Evolutionary conservation across 1,284 basidiomycete species (phyloP), one percentile per base, ranked within the genome.

Genomic region (Ganoderma meredithae): DNA sequence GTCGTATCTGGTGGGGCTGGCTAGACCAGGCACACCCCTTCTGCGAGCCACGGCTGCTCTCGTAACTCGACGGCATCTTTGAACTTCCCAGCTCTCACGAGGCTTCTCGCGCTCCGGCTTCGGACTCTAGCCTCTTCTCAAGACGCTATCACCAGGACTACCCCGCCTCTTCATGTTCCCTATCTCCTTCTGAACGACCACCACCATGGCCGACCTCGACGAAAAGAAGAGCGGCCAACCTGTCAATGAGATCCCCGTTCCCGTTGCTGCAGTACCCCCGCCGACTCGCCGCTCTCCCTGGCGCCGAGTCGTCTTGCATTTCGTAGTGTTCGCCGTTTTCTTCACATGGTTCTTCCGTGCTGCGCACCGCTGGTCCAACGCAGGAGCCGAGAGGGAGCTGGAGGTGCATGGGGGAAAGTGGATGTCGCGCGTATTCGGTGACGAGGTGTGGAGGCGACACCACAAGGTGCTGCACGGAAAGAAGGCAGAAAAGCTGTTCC

Each of bases 401-500:
- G 73, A 71, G 31, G 56, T 33, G 40, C 63, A 72, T 40, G 65
- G 67, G 39, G 69, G 65, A 17, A 65, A 62, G 10, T 76, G 74
- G 73, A 43, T 74, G 19, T 68, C 71, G 31, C 69, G 71, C 55
- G 73, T 69, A 39, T 75, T 73, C 63, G 63, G 60, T 22, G 47
- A 36, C 19, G 68, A 65, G 62, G 25, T 65, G 4, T 59, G 49
- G 60, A 15, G 41, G 40, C 60, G 62, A 49, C 60, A 64, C 27
- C 67, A 61, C 66, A 70, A 69, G 60, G 64, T 66, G 36, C 52
- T 69, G 56, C 71, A 68, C 63, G 75, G 76, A 10, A 76, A 75
- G 70, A 66, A 72, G 52, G 74, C 75, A 0, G 69, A 73, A 66
- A 56, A 72, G 55, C 49, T 73, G 59, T 75, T 73, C 71, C 52